Evolutionary conservation across 2,329 filamentous ascomycete genomes (phyloP).

Genomic region (Xylogone sp.): DNA sequence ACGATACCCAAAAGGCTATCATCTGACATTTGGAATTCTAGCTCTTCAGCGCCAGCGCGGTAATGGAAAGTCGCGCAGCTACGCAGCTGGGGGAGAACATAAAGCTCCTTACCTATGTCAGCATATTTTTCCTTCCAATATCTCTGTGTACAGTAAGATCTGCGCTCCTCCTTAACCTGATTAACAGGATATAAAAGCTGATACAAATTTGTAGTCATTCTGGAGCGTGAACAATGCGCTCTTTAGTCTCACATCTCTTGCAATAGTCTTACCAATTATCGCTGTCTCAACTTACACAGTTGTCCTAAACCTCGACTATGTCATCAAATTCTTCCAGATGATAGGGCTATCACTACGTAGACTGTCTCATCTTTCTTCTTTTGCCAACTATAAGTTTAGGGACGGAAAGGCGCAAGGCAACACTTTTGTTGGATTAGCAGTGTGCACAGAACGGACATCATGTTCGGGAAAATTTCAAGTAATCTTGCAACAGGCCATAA

Average conservation of each 20-base stretch:
- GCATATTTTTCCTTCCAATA: slow-evolving; percentile 34
- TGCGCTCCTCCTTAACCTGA: not conserved
- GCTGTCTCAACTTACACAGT: slow-evolving; percentile 6
- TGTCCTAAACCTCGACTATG: slow-evolving; percentile 6
- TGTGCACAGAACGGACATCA: too few relatives aligned
- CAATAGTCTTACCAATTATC: slow-evolving; percentile 2
- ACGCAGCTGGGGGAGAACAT: slow-evolving; percentile 30
- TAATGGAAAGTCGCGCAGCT: slow-evolving; percentile 25
- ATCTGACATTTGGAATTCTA: not conserved
- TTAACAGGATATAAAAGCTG: not conserved
- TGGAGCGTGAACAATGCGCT: slow-evolving; percentile 7
- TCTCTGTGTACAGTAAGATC: slow-evolving; percentile 23
- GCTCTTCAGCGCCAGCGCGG: slow-evolving; percentile 23
- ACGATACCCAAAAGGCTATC: too few relatives aligned
- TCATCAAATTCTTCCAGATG: not conserved
- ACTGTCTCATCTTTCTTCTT: too few relatives aligned
- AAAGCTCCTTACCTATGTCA: slow-evolving; percentile 33
- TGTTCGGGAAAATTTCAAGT: too few relatives aligned
- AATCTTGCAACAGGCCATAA: too few relatives aligned
- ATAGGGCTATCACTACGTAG: too few relatives aligned
- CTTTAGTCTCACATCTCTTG: slow-evolving; percentile 4
- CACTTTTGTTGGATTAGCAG: too few relatives aligned
- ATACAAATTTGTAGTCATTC: slow-evolving; percentile 3
- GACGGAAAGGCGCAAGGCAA: too few relatives aligned
- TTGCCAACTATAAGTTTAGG: too few relatives aligned